Evolutionary conservation across 805 yeast species (phyloP), one percentile per base, ranked within the genome.

Genomic region (Kodamaea leandrae): DNA sequence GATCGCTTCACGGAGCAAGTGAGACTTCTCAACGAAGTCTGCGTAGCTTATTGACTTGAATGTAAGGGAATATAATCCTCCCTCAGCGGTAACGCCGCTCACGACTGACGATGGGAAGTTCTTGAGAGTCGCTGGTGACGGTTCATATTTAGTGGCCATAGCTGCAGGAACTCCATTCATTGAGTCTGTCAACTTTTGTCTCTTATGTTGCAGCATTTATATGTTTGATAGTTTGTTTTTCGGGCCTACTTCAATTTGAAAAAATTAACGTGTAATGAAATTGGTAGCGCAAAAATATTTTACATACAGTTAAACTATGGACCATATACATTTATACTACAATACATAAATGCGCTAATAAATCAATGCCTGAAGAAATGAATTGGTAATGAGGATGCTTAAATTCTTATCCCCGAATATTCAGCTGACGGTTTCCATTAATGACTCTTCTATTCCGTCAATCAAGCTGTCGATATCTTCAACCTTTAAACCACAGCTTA

Each of bases 381-480:
- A 38, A 37, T 14, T 38, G 23, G 24, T 26, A 20, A 32, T 14
- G 15, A n/a, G 13, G 18, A 10, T 27, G 25, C 12, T 15, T 14
- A 12, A 4, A 5, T 16, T 15, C 32, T 15, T 10, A 28, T 26
- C 29, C 14, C 10, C 6, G 29, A 9, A 26, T 9, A 9, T 18
- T 34, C 32, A 38, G 23, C 30, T 32, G 10, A 32, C 41, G n/a
- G 45, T 35, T 29, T 46, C 49, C 46, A 46, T 43, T n/a, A 43
- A 40, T 2, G 47, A 46, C 24, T 39, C 47, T 26, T 46, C 47
- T 18, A 91, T 85, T 15, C 91, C 96, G 49, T 86, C 91, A 37
- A 91, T 70, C 44, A 88, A 71, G 21, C 86, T 83, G 54, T 82
- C 87, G 43, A 91, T 82, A 45, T 85, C 93, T 45, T 86, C 95